Evolutionary conservation across 345 rosid genomes (phyloP).

Genomic region (Noccaea bulbosa): DNA sequence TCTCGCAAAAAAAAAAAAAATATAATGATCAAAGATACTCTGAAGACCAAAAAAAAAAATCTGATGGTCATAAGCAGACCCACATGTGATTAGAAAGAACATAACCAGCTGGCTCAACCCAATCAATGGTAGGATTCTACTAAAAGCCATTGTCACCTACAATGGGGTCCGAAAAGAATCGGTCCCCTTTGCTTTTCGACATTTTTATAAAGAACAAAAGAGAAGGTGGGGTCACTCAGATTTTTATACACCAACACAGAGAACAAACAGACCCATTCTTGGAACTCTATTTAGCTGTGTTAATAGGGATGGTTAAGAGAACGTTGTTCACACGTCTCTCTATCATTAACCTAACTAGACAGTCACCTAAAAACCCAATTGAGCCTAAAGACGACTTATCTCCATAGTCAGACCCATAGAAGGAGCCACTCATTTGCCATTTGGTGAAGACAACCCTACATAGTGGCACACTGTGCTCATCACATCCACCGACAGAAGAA

Average conservation of each 20-base stretch:
- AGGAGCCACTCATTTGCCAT: slow-evolving; percentile 38
- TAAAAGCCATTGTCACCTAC: slow-evolving; percentile 36
- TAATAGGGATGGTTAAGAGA: slow-evolving; percentile 31
- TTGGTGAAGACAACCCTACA: slow-evolving; percentile 21
- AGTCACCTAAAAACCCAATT: not conserved
- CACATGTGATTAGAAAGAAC: slow-evolving; percentile 42
- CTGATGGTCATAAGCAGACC: slow-evolving; percentile 30
- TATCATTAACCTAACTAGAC: too few relatives aligned
- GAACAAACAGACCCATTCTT: slow-evolving; percentile 29
- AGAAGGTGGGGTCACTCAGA: slow-evolving; percentile 32
- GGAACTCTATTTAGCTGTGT: slow-evolving; percentile 40
- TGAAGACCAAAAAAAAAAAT: not conserved
- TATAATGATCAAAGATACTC: slow-evolving; percentile 19
- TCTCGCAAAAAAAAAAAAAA: not conserved
- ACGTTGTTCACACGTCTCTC: slow-evolving; percentile 37
- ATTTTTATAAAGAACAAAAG: slow-evolving; percentile 43
- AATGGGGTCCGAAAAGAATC: slow-evolving; percentile 38
- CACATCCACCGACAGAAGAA: slow-evolving; percentile 42
- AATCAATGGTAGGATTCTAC: slow-evolving; percentile 31
- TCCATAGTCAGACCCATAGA: slow-evolving; percentile 27
- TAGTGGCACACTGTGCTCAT: slow-evolving; percentile 22
- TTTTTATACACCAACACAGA: slow-evolving; percentile 36
- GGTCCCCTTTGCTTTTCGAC: slow-evolving; percentile 45
- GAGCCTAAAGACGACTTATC: slow-evolving; percentile 2
- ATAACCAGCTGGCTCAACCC: slow-evolving; percentile 40